These are phyloP conservation scores for Lipomyces spencermartinsiae DNA, from an alignment of 805 yeast genomes.

Conservation along the genomic window DNA sequence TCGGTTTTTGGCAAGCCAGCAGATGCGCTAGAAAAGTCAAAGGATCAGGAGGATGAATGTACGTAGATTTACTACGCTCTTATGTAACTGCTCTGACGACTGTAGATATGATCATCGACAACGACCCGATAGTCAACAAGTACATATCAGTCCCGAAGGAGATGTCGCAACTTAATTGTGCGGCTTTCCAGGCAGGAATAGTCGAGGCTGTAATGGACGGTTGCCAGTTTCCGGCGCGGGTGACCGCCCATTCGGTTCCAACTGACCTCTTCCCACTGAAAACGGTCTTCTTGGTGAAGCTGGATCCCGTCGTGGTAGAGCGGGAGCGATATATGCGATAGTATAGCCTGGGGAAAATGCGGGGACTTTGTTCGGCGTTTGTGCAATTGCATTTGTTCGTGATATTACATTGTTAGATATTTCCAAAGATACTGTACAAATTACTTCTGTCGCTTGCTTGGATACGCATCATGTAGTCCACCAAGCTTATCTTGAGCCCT, in stretches of 20 bases:
- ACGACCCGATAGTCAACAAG: slow-evolving; percentile 70
- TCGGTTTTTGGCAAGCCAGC: slow-evolving; percentile 74
- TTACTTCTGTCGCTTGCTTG: slow-evolving; percentile 22
- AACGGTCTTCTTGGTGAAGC: slow-evolving; percentile 78
- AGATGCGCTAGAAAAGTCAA: slow-evolving; percentile 75
- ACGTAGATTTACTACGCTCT: slow-evolving; percentile 2
- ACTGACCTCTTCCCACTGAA: slow-evolving; percentile 62
- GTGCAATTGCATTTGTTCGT: not conserved
- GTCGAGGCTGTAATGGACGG: slow-evolving; percentile 82
- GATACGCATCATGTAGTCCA: slow-evolving; percentile 23
- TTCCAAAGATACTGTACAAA: not conserved
- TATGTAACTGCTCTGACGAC: slow-evolving; percentile 46
- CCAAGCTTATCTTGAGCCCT: slow-evolving; percentile 27
- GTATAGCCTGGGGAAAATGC: not conserved
- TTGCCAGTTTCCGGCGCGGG: slow-evolving; percentile 72
- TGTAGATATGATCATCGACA: slow-evolving; percentile 73
- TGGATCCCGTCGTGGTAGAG: slow-evolving; percentile 62
- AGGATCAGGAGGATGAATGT: slow-evolving; percentile 67
- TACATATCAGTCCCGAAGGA: slow-evolving; percentile 81
- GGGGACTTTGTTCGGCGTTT: slow-evolving; percentile 15
- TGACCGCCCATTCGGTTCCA: slow-evolving; percentile 82
- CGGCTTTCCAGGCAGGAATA: slow-evolving; percentile 84
- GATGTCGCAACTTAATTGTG: slow-evolving; percentile 75
- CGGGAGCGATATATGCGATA: slow-evolving; percentile 54
- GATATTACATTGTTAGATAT: not conserved